Base-by-base conservation (phyloP, 441 rosid genomes). In the Pelargonium cotyledonis region DNA sequence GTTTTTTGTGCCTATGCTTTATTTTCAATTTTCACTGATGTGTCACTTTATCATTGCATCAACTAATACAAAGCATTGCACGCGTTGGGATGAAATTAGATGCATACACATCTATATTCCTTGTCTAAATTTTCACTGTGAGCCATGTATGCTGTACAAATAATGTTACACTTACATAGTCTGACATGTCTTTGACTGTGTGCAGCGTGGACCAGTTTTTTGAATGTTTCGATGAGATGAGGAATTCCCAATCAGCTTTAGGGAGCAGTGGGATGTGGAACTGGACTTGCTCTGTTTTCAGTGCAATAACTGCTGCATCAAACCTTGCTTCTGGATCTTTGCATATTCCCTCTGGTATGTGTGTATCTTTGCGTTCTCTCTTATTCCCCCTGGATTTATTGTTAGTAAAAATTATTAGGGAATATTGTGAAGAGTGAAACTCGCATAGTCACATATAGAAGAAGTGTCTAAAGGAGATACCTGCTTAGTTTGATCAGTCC, bases 201-300 rank as follows among this genome's bases (percentile, higher is more conserved):
- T 70, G 75, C 90, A 95, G 99, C 0, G 85, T 95, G 88, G 96
- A 91, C 78, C 98, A 92, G 68, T 95, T 95, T 80, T 95, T 95
- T 76, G 98, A 92, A 80, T 95, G 98, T 76, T 86, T 95, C 74
- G 98, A 95, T 80, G 98, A 82, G 80, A 79, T 95, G 85, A 87
- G 97, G 82, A 86, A 81, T 81, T 89, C 88, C 68, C 99, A 89
- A 76, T 85, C 95, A 77, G 88, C 91, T 72, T 77, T 84, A 75
- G 99, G 96, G 73, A 85, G 89, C 84, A 92, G 93, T 77, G 99
- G 96, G 74, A 81, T 92, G 95, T 92, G 95, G 96, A 88, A 88
- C 78, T 92, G 98, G 98, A 89, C 99, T 65, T 84, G 89, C 74
- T 95, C 99, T 74, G 97, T 95, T 75, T 89, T 95, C 80, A 85